Evolutionary conservation across 345 rosid genomes (phyloP), one percentile per base, ranked within the genome.

Genomic region (Ceriops decandra): DNA sequence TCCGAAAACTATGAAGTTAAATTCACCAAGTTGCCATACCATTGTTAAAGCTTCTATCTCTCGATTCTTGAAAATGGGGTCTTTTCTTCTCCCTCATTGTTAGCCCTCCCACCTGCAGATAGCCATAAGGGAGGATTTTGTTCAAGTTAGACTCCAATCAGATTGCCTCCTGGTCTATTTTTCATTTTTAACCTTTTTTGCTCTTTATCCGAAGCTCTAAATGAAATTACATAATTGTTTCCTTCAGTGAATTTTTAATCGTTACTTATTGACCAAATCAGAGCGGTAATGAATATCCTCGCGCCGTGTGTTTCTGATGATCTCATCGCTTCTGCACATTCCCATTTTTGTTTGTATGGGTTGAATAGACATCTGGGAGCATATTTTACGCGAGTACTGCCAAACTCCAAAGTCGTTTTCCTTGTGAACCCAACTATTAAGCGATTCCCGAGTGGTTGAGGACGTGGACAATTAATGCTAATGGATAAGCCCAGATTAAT

Each of bases 51-150:
- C 35, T 30, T 51, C 68, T 4, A 60, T 58, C 60, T 52, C 28
- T 33, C 56, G 13, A 16, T 33, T 72, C 62, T 65, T 60, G 20
- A 52, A 5, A 16, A 36, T 17, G 24, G 31, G 64, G 69, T 17
- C 30, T 22, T 20, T 19, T 7, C 1, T 67, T 36, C 46, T 38
- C 46, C 6, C n/a, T 3, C 19, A 5, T 21, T 42, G 13, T 20
- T 42, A 7, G 30, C 62, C 77, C 79, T 78, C 82, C 56, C 76
- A 58, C 27, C 10, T 54, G 79, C 62, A 78, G 51, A 75, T 67
- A 76, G 51, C 71, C 74, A 79, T 74, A 78, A 72, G 75, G 74
- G 83, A 76, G 77, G 83, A 56, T 26, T 63, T 51, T 67, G 38
- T 9, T n/a, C 20, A 52, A 60, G 57, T 36, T 76, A 28, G 70